Base-by-base conservation (phyloP, 108 stramenopile genomes). In the Cyclotella sp. region DNA sequence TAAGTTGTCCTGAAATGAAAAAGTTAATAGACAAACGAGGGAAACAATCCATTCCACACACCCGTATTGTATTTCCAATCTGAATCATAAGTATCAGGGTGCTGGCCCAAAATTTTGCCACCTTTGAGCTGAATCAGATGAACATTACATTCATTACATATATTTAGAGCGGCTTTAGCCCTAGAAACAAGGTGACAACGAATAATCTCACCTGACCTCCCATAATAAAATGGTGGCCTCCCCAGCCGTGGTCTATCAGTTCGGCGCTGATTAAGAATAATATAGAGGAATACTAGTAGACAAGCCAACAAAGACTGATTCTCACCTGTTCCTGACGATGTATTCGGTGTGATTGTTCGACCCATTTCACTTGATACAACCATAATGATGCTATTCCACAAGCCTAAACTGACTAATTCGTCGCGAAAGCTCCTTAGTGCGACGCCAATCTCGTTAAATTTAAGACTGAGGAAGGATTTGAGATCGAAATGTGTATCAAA, bases 311-410 rank as follows among this genome's bases (percentile, higher is more conserved):
- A 66, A 34, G 9, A 9, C 63, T 63, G 55, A 5, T 24, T 52
- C 61, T 65, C 60, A 57, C 62, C 63, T 28, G 65, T 62, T 30
- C 77, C 73, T 8, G 13, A 52, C 4, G 69, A 64, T 9, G 63
- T 39, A 67, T 88, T 88, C 30, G 75, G 70, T 44, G 80, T 85
- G 39, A 88, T 67, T n/a, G 87, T 85, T 19, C 87, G 47, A 18
- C 68, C 90, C 71, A 91, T 91, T 43, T 93, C 92, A 13, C 84
- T 83, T 14, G 84, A 59, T n/a, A 83, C 60, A 18, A 90, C 84
- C 5, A 90, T 28, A 14, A 76, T 81, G 19, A 89, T 83, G 40
- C 83, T 34, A 39, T 90, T 70, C 89, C 87, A 91, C 11, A 85
- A 21, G 28, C 79, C 81, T 21, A 73, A 54, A 29, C 18, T 52